Percentiles rank a stretch among this genome's conserved stretches.
phyloP scores from a whole-genome alignment of 2,329 filamentous ascomycete genomes.

The Orbilia quercus region DNA sequence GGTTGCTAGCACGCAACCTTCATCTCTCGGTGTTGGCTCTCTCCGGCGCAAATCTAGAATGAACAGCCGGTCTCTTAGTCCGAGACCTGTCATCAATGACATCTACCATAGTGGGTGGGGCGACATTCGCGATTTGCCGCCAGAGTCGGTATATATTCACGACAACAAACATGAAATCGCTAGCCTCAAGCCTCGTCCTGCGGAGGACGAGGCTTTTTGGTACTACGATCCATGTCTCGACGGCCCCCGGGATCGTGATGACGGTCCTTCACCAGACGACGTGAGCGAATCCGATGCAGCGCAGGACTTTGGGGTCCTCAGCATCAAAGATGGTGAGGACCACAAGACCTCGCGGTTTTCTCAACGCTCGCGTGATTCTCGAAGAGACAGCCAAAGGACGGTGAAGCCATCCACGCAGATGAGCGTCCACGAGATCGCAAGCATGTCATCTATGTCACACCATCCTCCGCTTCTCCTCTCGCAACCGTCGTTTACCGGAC shows the following conservation, averaged over 20 bases:
- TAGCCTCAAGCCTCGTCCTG: constrained; percentile 32
- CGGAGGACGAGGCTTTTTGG: constrained; percentile 50
- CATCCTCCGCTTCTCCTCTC: constrained; percentile 40
- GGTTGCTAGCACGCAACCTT: constrained; percentile 46
- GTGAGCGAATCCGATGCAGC: constrained; percentile 31
- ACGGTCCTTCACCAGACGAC: constrained; percentile 28
- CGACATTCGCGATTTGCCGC: constrained; percentile 43
- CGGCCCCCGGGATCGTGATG: constrained; percentile 39
- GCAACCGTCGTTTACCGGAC: constrained; percentile 32
- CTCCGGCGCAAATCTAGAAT: constrained; percentile 24
- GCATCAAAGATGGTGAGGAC: constrained; percentile 30
- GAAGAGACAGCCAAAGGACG: constrained; percentile 25
- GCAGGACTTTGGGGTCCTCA: not conserved
- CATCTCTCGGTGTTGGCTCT: constrained; percentile 19
- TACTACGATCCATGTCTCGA: constrained; percentile 50
- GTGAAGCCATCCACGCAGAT: constrained; percentile 18
- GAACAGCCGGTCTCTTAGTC: constrained; percentile 26
- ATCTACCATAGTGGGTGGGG: constrained; percentile 41
- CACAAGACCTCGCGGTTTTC: constrained; percentile 1
- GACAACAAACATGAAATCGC: constrained; percentile 42
- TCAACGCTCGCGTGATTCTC: constrained; percentile 13
- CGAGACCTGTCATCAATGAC: constrained; percentile 15
- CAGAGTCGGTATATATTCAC: constrained; percentile 36
- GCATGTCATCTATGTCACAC: constrained; percentile 11
- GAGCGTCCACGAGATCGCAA: constrained; percentile 22